Conservation (phyloP, 2,329 filamentous ascomycete genomes). For the Ciborinia camelliae region DNA sequence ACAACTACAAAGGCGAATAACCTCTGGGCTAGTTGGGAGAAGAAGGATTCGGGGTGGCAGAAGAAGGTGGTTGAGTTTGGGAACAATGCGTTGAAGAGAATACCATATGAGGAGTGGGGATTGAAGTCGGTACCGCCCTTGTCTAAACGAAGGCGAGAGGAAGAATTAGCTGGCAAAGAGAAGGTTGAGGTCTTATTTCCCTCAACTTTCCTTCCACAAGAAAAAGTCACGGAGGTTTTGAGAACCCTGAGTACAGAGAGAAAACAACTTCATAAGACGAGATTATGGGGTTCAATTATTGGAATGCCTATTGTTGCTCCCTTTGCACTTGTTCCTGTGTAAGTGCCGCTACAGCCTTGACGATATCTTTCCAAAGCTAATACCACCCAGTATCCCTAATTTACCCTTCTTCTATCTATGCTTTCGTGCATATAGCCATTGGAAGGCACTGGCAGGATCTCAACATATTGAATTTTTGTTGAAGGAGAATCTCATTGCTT, state of each 20-base stretch:
- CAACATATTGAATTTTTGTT: constrained; percentile 81
- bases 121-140: constrained; percentile 90
- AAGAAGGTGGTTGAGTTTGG: constrained; percentile 81
- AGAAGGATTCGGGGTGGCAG: constrained; percentile 82
- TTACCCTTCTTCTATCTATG: constrained; percentile 94
- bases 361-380: neutral
- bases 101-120: constrained; percentile 97
- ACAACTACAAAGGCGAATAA: constrained; percentile 65
- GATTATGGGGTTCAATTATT: constrained; percentile 75
- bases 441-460: constrained; percentile 79
- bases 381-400: constrained; percentile 70
- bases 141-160: constrained; percentile 60
- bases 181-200: constrained; percentile 77
- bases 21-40: constrained; percentile 85
- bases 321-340: constrained; percentile 82
- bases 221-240: constrained; percentile 63
- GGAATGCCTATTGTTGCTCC: constrained; percentile 82
- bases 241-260: constrained; percentile 72
- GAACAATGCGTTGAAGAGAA: constrained; percentile 78
- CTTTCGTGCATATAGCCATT: constrained; percentile 90
- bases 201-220: constrained; percentile 60
- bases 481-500: constrained; percentile 65
- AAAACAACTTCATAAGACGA: constrained; percentile 70
- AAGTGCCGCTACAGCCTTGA: constrained; percentile 41
- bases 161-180: constrained; percentile 59